These are phyloP conservation scores for Coelomomyces lativittatus DNA, from an alignment of 371 early-diverging fungal genomes.

Conservation along the genomic window DNA sequence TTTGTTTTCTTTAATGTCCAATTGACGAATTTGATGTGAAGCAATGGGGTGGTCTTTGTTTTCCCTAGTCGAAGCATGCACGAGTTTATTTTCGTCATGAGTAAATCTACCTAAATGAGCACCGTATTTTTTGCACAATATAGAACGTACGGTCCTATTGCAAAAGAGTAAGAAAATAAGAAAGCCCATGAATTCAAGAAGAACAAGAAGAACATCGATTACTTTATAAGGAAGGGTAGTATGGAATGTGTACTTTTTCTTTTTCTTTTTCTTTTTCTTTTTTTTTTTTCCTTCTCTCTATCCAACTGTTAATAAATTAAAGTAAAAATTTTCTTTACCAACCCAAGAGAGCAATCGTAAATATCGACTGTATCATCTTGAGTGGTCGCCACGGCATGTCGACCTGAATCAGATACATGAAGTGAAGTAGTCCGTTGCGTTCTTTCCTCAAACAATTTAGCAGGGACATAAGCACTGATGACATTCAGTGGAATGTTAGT, in stretches of 20 bases:
- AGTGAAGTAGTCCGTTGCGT: constrained; percentile 48
- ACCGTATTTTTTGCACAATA: constrained; percentile 64
- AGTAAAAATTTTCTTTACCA: no score
- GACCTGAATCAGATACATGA: constrained; percentile 53
- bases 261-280: no score
- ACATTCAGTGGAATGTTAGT: no score
- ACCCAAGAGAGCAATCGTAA: constrained; percentile 54
- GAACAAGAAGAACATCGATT: not conserved
- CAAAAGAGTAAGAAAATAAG: not conserved
- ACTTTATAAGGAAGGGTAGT: no score
- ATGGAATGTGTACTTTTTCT: no score
- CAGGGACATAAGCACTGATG: constrained; percentile 9
- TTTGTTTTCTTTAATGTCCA: constrained; percentile 78
- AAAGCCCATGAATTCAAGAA: not conserved
- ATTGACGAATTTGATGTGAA: constrained; percentile 67
- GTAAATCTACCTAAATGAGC: constrained; percentile 67
- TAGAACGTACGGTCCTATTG: constrained; percentile 1
- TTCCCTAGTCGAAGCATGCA: constrained; percentile 72
- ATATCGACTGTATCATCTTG: constrained; percentile 63
- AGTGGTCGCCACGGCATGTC: constrained; percentile 38
- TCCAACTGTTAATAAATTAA: no score
- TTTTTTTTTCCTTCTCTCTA: no score
- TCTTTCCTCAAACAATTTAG: constrained; percentile 52
- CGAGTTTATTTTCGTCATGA: constrained; percentile 46
- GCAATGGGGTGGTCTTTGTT: not conserved